Evolutionary conservation across 1,284 basidiomycete genomes (phyloP), one percentile per base, ranked within the genome.

Genomic region (Polyporus tsugae): DNA sequence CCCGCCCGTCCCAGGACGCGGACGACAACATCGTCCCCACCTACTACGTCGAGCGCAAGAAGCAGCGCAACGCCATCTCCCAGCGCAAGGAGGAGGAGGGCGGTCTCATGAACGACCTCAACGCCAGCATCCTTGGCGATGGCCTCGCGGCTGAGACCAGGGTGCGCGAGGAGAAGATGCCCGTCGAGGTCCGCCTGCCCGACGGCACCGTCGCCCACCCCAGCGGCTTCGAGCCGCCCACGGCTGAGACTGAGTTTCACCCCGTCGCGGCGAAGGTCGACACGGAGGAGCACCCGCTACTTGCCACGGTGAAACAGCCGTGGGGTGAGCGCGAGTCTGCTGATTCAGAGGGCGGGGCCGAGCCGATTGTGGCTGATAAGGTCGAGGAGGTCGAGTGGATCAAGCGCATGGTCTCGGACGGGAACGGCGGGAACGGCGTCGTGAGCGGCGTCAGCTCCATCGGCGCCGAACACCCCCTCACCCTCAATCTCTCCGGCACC

Each of bases 1-100:
- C 70, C 22, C 73, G 74, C 39, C 74, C 73, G 9, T 74, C 77
- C 1, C 76, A 78, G 65, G 77, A 78, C 57, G 74, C 75, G 1
- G 64, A 75, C 64, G 79, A 80, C 67, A 70, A 79, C 67, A 73
- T 78, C 59, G 78, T 80, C 36, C 79, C 78, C 7, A 71, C 72
- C 0, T 80, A 77, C 70, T 80, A 80, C 72, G 70, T 80, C 63
- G 76, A 80, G 64, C 76, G 79, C 69, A 79, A 79, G 72, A 75
- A 73, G 49, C 77, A 81, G 71, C 77, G 78, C 63, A 75, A 78
- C 52, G 68, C 74, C 2, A 77, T 82, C 70, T 70, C 75, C 3
- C 73, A 79, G 70, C 72, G 79, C 57, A 80, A 81, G 74, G 78
- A 78, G 62, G 73, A 77, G 60, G 78, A 80, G 64, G 78, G 78